These are phyloP conservation scores for Yarrowia sp. DNA, from an alignment of 805 yeast species.

Conservation along the genomic window DNA sequence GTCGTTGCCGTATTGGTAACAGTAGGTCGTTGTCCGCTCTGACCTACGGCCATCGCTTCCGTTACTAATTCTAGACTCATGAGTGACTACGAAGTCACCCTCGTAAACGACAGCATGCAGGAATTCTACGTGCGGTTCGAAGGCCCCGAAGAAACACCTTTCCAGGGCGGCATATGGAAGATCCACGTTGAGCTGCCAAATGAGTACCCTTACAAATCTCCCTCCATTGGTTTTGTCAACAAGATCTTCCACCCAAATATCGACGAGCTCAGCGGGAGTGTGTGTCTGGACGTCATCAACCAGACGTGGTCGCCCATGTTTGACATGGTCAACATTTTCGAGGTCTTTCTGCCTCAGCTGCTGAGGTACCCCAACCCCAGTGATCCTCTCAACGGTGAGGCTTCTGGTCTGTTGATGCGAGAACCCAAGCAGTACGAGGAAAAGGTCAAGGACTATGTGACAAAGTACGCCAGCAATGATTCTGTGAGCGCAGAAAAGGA, in stretches of 20 bases:
- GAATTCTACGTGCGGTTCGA: slow-evolving; percentile 80
- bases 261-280: slow-evolving; percentile 84
- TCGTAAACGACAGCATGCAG: slow-evolving; percentile 80
- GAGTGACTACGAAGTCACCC: slow-evolving; percentile 87
- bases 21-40: no score
- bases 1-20: no score
- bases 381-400: slow-evolving; percentile 90
- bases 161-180: slow-evolving; percentile 86
- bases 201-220: slow-evolving; percentile 92
- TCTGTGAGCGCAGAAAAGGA: slow-evolving; percentile 51
- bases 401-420: slow-evolving; percentile 71
- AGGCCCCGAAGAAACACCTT: slow-evolving; percentile 87
- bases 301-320: slow-evolving; percentile 99
- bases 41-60: no score
- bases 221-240: slow-evolving; percentile 90
- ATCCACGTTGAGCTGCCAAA: slow-evolving; percentile 91
- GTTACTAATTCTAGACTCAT: no score
- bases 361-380: slow-evolving; percentile 89
- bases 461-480: slow-evolving; percentile 58
- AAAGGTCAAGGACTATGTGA: slow-evolving; percentile 67
- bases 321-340: slow-evolving; percentile 86
- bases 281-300: slow-evolving; percentile 92
- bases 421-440: slow-evolving; percentile 65
- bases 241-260: slow-evolving; percentile 94
- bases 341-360: slow-evolving; percentile 88